Conservation (phyloP, 1,284 basidiomycete species). For the Pseudozyma thailandica region DNA sequence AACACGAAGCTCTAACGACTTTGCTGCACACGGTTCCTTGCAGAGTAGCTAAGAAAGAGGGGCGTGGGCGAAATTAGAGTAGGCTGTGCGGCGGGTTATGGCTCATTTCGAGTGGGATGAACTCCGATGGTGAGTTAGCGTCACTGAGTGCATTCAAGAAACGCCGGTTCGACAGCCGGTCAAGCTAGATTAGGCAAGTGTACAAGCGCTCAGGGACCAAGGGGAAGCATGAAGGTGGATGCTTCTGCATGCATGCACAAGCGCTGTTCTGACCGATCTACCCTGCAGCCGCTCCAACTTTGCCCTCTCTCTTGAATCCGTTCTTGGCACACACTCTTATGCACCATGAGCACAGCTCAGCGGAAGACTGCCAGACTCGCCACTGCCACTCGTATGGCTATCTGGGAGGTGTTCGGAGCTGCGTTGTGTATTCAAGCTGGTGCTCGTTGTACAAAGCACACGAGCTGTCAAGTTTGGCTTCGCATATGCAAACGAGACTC, state of each 20-base stretch:
- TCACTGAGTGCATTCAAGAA: conserved; percentile 1
- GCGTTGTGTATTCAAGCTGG: too few relatives aligned
- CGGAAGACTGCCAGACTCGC: too few relatives aligned
- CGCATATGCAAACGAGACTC: conserved; percentile 16
- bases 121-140: conserved; percentile 20
- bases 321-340: not conserved
- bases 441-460: not conserved
- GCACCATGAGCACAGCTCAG: too few relatives aligned
- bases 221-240: conserved; percentile 4
- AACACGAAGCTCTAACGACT: not conserved
- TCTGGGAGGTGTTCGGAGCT: too few relatives aligned
- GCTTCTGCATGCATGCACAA: conserved; percentile 24
- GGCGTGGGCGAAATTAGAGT: conserved; percentile 1
- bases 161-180: not conserved
- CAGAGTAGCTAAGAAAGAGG: too few relatives aligned
- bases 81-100: not conserved
- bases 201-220: conserved; percentile 6
- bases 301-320: not conserved
- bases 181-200: conserved; percentile 29
- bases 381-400: not conserved
- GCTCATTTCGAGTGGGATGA: not conserved
- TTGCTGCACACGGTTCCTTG: conserved; percentile 12
- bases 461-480: conserved; percentile 38
- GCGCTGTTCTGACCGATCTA: conserved; percentile 36
- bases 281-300: conserved; percentile 14